Evolutionary conservation across 2,329 filamentous ascomycete genomes (phyloP).

Genomic region (Trichoderma semiorbis): DNA sequence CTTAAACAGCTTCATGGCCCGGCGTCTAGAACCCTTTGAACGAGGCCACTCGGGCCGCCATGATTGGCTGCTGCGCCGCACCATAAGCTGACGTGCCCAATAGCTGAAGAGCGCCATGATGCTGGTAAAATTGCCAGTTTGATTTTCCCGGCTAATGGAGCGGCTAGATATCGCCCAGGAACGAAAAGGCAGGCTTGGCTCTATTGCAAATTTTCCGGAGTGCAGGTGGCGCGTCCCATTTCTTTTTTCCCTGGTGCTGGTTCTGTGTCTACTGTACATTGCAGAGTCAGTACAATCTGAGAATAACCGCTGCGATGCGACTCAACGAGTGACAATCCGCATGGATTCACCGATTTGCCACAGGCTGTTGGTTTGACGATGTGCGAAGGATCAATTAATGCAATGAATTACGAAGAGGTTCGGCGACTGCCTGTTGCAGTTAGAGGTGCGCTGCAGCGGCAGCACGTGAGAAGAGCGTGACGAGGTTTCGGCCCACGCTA

Average conservation of each 20-base stretch:
- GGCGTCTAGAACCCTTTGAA: not conserved
- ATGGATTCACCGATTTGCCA: too few species aligned
- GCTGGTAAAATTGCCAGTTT: not conserved
- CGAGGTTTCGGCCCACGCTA: not conserved
- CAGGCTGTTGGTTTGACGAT: not conserved
- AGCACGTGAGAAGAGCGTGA: not conserved
- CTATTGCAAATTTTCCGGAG: not conserved
- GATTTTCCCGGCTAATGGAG: not conserved
- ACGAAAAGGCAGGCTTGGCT: not conserved
- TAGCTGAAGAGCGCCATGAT: not conserved
- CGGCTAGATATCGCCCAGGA: not conserved
- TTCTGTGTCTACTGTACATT: not conserved
- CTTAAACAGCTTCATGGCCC: not conserved
- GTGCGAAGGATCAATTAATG: not conserved
- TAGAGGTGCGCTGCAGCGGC: not conserved
- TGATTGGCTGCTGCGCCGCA: not conserved
- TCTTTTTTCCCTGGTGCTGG: not conserved
- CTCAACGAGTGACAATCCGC: not conserved
- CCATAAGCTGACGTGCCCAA: slow-evolving; percentile 11
- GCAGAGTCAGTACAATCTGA: not conserved
- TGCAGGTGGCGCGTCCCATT: not conserved
- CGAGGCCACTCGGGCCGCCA: not conserved
- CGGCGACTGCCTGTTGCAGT: not conserved
- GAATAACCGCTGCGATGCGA: not conserved
- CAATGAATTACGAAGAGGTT: not conserved